phyloP scores from a whole-genome alignment of 2,329 filamentous ascomycete genomes.

The Pseudocercospora vitis region DNA sequence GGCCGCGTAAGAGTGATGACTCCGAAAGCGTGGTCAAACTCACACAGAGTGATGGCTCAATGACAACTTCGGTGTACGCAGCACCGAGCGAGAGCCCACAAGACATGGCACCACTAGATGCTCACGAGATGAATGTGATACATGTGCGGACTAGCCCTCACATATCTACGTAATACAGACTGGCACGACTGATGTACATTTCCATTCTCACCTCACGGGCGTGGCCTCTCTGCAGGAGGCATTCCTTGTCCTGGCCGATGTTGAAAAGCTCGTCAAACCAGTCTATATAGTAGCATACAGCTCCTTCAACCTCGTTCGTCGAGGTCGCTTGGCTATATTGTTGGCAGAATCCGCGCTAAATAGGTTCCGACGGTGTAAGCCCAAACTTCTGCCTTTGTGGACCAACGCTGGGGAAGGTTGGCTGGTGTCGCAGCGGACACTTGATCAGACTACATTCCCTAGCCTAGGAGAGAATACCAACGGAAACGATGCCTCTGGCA shows the following conservation, averaged over 20 bases:
- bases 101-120: neutral
- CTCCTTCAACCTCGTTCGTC: neutral
- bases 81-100: neutral
- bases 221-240: neutral
- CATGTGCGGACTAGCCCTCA: neutral
- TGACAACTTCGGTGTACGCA: neutral
- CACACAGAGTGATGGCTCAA: neutral
- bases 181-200: neutral
- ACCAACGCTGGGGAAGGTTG: too few relatives aligned
- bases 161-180: neutral
- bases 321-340: neutral
- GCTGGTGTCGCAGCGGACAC: too few relatives aligned
- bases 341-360: neutral
- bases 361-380: too few relatives aligned
- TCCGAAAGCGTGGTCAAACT: neutral
- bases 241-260: neutral
- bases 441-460: too few relatives aligned
- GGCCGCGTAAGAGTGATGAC: neutral
- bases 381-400: too few relatives aligned
- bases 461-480: neutral
- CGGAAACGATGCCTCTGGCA: neutral
- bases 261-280: neutral
- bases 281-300: neutral
- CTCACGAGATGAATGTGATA: neutral
- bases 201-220: neutral